Evolutionary conservation across 768 basidiomycete species (phyloP).

Genomic region (Multifurca ochricompacta): DNA sequence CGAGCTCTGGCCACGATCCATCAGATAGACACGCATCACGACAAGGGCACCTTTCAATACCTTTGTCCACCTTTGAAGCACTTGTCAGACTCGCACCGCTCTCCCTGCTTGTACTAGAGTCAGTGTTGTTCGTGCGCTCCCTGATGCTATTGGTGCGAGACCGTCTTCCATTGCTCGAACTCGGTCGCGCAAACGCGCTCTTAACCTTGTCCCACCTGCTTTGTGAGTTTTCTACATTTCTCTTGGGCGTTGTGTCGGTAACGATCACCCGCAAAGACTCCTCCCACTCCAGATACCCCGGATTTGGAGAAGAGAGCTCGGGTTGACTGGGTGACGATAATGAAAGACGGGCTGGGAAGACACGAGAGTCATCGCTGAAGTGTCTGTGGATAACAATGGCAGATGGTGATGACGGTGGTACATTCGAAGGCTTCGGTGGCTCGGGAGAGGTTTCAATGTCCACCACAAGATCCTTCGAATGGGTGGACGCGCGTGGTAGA

Average conservation of each 20-base stretch:
- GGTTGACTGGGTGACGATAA: conserved; percentile 52
- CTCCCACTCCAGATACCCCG: conserved; percentile 26
- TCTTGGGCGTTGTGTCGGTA: conserved; percentile 39
- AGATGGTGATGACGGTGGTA: conserved; percentile 45
- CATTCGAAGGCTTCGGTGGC: conserved; percentile 31
- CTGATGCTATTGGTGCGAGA: conserved; percentile 74
- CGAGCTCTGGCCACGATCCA: conserved; percentile 4
- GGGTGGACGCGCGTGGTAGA: conserved; percentile 49
- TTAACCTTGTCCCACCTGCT: conserved; percentile 71
- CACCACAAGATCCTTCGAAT: conserved; percentile 53
- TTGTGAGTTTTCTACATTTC: conserved; percentile 45
- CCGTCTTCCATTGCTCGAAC: conserved; percentile 61
- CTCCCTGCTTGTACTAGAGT: conserved; percentile 27
- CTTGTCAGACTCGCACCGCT: conserved; percentile 22
- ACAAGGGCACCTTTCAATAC: background rate
- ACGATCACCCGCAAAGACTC: conserved; percentile 23
- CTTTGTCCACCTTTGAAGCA: conserved; percentile 16
- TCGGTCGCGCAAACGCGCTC: conserved; percentile 54
- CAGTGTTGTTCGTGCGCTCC: conserved; percentile 58
- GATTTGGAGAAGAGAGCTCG: conserved; percentile 48
- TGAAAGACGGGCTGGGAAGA: conserved; percentile 54
- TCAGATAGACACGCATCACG: background rate
- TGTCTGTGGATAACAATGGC: conserved; percentile 36
- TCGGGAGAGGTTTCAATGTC: conserved; percentile 58
- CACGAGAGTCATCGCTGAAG: conserved; percentile 45